Base-by-base conservation (phyloP, 1,284 basidiomycete species). In the Marasmius oreades region DNA sequence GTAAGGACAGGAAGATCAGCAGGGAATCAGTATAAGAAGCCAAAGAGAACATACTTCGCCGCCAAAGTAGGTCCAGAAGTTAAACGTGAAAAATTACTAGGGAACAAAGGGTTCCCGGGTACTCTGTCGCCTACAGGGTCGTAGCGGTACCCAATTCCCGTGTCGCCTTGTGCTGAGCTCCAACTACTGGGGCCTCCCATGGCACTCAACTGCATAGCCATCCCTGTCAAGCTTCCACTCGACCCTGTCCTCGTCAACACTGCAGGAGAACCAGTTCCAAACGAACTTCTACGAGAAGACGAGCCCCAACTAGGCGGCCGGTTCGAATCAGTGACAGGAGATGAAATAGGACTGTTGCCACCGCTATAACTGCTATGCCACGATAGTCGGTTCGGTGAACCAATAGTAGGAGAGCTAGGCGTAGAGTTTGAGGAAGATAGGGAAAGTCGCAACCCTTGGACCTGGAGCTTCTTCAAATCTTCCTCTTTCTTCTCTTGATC, bases 101-200 rank as follows among this genome's bases (percentile, higher is more conserved):
- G 85, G 69, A 89, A 89, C 11, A 88, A 69, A 8, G 87, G 86
- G 59, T 82, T 79, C 0, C 85, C 85, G 1, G 82, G 79, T 0
- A 70, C 71, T 14, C 85, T 77, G 62, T 86, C 82, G 12, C 75
- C 78, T 3, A 77, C 69, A 4, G 69, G 69, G 61, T 79, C 69
- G 33, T 61, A 61, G 2, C 54, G 14, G 24, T 24, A 44, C 22
- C 48, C 50, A 4, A 48, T 44, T 11, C 47, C 24, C 22, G 10
- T 28, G 12, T 50, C 51, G 22, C 18, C 2, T 5, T 43, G n/a
- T n/a, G n/a, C n/a, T n/a, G n/a, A 42, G 37, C 18, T 28, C 6
- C 23, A n/a, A 31, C 23, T 36, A 5, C 31, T 22, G 20, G 26
- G 12, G 3, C 45, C 16, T 43, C 47, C 37, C n/a, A 36, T 34